Evolutionary conservation across 768 basidiomycete genomes (phyloP), one percentile per base, ranked within the genome.

Genomic region (Lactarius psammicola): DNA sequence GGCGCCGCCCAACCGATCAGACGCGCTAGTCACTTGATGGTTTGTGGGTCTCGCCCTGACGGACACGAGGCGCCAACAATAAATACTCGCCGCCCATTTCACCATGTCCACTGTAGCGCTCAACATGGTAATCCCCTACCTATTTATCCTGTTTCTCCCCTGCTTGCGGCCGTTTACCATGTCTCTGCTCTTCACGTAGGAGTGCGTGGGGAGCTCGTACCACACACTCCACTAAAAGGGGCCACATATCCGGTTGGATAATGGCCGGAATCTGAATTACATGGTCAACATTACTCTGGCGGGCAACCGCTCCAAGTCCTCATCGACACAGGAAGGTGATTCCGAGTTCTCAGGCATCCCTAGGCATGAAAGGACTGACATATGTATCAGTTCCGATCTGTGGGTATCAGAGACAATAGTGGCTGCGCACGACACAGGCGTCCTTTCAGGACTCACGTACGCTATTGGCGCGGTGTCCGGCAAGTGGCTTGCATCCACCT

Each of bases 301-400:
- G 75, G 72, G 38, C 67, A 65, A 40, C 53, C 54, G 38, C 68
- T 74, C 56, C 56, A 66, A 11, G 73, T 75, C 34, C 69, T 74
- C 11, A 67, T 76, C n/a, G 76, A 77, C 60, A 76, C 75, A 8
- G 76, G 76, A 42, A 77, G 75, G 75, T 76, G 62, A 46, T 49
- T 31, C 33, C 54, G 40, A 23, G 30, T 58, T n/a, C 20, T 63
- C 30, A 10, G n/a, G 7, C 20, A 33, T 44, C 9, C 26, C 13
- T 26, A 26, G 20, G 28, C 15, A 54, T n/a, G 51, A 26, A n/a
- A 28, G 2, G n/a, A 31, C 40, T 54, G 18, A 46, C 56, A 46
- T 36, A 11, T 49, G 38, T 15, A 36, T 31, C 38, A 76, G 76
- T 46, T 72, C 76, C 17, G 76, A 77, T 60, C 54, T 77, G 26